Conservation (phyloP, 495 filamentous ascomycete species). For the Tuber microsphaerosporum region DNA sequence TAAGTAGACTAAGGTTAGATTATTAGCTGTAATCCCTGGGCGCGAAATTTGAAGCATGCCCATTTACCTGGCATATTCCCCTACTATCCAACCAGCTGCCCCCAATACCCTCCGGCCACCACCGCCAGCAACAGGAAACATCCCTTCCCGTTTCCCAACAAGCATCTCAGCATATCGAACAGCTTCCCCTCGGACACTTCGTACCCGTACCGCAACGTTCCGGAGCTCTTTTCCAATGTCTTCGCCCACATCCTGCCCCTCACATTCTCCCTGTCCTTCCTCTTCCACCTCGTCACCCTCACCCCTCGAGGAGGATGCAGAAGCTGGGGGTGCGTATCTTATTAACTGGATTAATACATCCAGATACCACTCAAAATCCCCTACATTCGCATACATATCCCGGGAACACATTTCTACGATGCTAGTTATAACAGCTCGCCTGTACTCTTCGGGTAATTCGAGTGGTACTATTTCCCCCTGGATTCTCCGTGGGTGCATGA, state of each 20-base stretch:
- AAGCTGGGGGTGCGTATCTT: conserved; percentile 53
- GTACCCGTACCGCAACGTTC: conserved; percentile 87
- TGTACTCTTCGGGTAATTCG: conserved; percentile 71
- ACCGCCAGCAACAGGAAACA: conserved; percentile 47
- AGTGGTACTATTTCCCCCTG: conserved; percentile 19
- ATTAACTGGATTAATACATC: conserved; percentile 74
- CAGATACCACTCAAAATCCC: conserved; percentile 96
- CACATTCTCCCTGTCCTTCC: conserved; percentile 31
- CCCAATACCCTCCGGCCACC: conserved; percentile 54
- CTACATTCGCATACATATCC: conserved; percentile 74
- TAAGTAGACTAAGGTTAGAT: conserved; percentile 43
- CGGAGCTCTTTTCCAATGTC: conserved; percentile 76
- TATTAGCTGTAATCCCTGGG: conserved; percentile 1
- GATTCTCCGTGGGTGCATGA: conserved; percentile 30
- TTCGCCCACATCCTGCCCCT: conserved; percentile 53
- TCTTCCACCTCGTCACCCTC: conserved; percentile 22
- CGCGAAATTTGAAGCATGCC: neutral
- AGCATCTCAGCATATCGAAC: conserved; percentile 79
- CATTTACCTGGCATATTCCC: conserved; percentile 65
- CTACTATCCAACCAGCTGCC: conserved; percentile 72
- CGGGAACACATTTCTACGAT: conserved; percentile 88
- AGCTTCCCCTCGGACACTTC: conserved; percentile 65
- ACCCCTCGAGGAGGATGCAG: conserved; percentile 24
- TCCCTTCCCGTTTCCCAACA: conserved; percentile 47
- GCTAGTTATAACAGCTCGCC: conserved; percentile 63